phyloP scores from a whole-genome alignment of 495 filamentous ascomycete species.

The Xylaria intraflava region DNA sequence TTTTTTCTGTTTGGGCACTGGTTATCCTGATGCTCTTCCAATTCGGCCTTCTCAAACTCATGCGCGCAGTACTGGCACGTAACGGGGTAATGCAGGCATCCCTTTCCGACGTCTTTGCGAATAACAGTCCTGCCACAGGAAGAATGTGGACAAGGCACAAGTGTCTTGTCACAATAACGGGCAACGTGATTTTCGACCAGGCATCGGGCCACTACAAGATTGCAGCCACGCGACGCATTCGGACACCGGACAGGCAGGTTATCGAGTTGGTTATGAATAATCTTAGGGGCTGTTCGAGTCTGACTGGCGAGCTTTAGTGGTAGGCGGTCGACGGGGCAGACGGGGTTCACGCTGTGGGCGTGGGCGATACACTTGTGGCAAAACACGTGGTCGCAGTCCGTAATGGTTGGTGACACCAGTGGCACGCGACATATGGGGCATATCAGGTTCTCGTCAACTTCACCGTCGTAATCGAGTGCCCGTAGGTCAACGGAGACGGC shows the following conservation, averaged over 20 bases:
- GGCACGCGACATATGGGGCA: constrained; percentile 79
- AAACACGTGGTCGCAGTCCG: constrained; percentile 64
- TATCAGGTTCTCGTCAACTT: constrained; percentile 69
- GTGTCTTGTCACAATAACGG: constrained; percentile 63
- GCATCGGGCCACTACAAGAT: constrained; percentile 53
- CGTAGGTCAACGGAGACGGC: constrained; percentile 50
- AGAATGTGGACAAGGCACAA: constrained; percentile 55
- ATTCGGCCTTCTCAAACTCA: constrained; percentile 28
- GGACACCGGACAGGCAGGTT: constrained; percentile 71
- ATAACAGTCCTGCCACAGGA: constrained; percentile 35
- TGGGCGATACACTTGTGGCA: constrained; percentile 64
- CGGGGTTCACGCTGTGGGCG: constrained; percentile 43
- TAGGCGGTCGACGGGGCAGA: constrained; percentile 48
- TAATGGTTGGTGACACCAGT: constrained; percentile 63
- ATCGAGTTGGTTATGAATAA: constrained; percentile 60
- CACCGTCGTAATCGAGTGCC: constrained; percentile 60
- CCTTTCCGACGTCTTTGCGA: constrained; percentile 31
- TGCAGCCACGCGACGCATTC: constrained; percentile 55
- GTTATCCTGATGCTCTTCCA: constrained; percentile 37
- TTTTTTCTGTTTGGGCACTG: constrained; percentile 29
- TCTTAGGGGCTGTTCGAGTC: constrained; percentile 30
- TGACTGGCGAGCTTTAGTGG: constrained; percentile 28
- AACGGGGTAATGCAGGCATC: constrained; percentile 42
- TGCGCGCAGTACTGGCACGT: constrained; percentile 42
- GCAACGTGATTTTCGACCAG: constrained; percentile 68